Base-by-base conservation (phyloP, 2,329 filamentous ascomycete species). In the Ilyonectria mors-panacis region DNA sequence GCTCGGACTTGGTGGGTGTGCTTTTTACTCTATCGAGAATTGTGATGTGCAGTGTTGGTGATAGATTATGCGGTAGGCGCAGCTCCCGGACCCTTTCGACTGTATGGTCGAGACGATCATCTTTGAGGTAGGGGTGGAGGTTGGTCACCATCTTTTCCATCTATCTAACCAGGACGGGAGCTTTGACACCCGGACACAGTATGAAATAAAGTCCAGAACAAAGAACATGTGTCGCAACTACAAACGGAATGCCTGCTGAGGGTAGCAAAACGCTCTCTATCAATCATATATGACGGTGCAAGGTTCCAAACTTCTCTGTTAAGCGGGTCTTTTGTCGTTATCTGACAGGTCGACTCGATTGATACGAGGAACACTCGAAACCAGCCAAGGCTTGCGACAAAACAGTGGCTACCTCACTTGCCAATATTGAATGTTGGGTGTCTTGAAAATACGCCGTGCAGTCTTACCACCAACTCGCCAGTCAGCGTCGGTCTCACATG, bases 41-140 rank as follows among this genome's bases (percentile, higher is more conserved):
- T 65, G 39, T 65, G 55, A 68, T 59, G 61, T 48, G 48, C 59
- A 65, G 42, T 66, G 64, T 75, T 76, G 73, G 73, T 72, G 67
- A 75, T 69, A 65, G 59, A 64, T 47, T 67, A 59, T 65, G 69
- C 63, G 61, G 63, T 57, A 67, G 67, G 70, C 63, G 66, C 67
- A 61, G 26, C 26, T 70, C 56, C 48, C 58, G 48, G 44, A 28
- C 61, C 55, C 65, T 60, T 66, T 63, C 68, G 53, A 73, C 67
- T 74, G 71, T 71, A 69, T 58, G 71, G 59, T 68, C 48, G 33
- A 48, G 62, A 35, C 44, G 47, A 50, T 37, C 54, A 57, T 17
- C 12, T 23, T 45, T 33, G 48, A 63, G 58, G 58, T 62, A 63
- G 64, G 60, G 48, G 54, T 55, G 28, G 48, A 62, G 55, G 68